These are phyloP conservation scores for Skeletonema tropicum DNA, from an alignment of 108 stramenopile species.

Conservation along the genomic window DNA sequence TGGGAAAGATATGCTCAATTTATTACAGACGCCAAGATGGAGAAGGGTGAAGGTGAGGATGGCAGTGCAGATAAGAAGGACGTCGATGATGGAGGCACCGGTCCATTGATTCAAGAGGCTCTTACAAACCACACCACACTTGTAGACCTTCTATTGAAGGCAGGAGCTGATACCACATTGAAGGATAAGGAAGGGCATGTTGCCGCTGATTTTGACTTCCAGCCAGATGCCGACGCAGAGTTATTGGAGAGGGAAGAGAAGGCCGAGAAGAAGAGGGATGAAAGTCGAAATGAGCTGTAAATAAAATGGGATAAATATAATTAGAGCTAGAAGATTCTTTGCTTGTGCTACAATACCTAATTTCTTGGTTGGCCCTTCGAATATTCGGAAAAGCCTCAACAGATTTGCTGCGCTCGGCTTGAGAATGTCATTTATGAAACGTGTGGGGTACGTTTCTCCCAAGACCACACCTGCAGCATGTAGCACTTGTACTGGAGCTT, in stretches of 20 bases:
- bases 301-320: neutral
- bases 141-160: slow-evolving; percentile 83
- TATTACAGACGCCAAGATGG: slow-evolving; percentile 65
- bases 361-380: no score
- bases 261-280: slow-evolving; percentile 80
- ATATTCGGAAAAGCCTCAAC: no score
- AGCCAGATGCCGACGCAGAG: slow-evolving; percentile 85
- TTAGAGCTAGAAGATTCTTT: neutral
- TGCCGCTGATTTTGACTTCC: slow-evolving; percentile 96
- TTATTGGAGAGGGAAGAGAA: slow-evolving; percentile 79
- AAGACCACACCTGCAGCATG: no score
- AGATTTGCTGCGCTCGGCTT: no score
- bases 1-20: slow-evolving; percentile 95
- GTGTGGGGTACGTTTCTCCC: no score
- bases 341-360: no score
- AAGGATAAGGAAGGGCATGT: slow-evolving; percentile 97
- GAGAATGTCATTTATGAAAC: no score
- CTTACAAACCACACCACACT: slow-evolving; percentile 83
- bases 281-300: slow-evolving; percentile 84
- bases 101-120: slow-evolving; percentile 90
- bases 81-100: slow-evolving; percentile 82
- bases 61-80: slow-evolving; percentile 23
- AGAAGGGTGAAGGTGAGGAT: slow-evolving; percentile 26
- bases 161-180: slow-evolving; percentile 84
- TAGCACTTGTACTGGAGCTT: no score